Percentiles rank a stretch among this genome's conserved stretches.
Conservation (phyloP, 495 filamentous ascomycete genomes). For the Tetracladium marchalianum region DNA sequence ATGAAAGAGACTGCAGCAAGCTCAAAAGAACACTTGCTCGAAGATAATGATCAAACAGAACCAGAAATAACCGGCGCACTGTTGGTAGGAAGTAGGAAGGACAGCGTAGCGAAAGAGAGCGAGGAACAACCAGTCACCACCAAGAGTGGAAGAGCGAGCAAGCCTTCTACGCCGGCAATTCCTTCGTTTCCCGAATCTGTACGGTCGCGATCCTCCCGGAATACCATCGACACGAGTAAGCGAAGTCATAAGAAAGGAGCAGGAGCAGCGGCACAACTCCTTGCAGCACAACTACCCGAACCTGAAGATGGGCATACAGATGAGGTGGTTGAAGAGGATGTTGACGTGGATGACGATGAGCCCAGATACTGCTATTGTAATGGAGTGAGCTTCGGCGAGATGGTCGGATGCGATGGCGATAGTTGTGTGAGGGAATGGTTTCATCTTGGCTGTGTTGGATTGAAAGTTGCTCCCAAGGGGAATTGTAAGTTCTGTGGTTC, state of each 20-base stretch:
- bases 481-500: constrained; percentile 59
- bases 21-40: constrained; percentile 16
- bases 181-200: constrained; percentile 38
- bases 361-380: constrained; percentile 91
- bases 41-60: constrained; percentile 16
- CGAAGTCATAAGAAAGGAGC: constrained; percentile 62
- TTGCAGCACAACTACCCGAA: constrained; percentile 27
- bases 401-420: constrained; percentile 95
- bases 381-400: constrained; percentile 86
- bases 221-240: constrained; percentile 33
- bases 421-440: constrained; percentile 90
- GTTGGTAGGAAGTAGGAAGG: constrained; percentile 12
- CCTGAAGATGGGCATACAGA: constrained; percentile 28
- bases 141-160: constrained; percentile 48
- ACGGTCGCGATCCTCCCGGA: constrained; percentile 28
- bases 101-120: constrained; percentile 9
- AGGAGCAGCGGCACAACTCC: constrained; percentile 27
- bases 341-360: constrained; percentile 70
- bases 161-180: constrained; percentile 51
- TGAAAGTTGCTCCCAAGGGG: constrained; percentile 73
- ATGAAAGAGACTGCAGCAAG: constrained; percentile 25
- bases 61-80: constrained; percentile 6
- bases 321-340: constrained; percentile 47
- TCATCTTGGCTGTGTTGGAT: constrained; percentile 82
- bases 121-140: constrained; percentile 30